phyloP scores from a whole-genome alignment of 2,329 filamentous ascomycete genomes.

The Colletotrichum sp. region DNA sequence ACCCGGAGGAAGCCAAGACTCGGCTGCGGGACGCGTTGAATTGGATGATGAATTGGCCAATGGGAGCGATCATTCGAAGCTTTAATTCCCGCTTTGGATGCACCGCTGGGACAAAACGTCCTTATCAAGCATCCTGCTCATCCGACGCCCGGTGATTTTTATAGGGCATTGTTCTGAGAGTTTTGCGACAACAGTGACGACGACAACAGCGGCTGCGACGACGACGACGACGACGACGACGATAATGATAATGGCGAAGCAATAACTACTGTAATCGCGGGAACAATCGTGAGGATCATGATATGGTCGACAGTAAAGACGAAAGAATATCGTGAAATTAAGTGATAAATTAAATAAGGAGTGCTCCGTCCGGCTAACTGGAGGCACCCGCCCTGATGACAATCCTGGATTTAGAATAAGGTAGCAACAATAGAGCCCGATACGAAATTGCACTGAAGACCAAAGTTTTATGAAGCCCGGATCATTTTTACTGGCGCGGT shows the following conservation, averaged over 20 bases:
- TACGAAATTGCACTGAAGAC: not conserved
- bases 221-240: no score
- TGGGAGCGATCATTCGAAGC: not conserved
- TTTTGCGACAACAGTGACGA: not conserved
- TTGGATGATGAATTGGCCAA: not conserved
- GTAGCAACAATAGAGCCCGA: not conserved
- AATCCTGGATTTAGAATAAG: not conserved
- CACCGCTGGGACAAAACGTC: not conserved
- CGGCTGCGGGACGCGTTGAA: not conserved
- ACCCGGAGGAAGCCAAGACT: not conserved
- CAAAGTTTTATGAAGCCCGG: not conserved
- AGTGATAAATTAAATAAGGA: not conserved
- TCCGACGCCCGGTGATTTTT: no score
- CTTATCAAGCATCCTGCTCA: not conserved
- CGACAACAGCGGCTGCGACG: not conserved
- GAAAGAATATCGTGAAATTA: not conserved
- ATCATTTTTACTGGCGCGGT: not conserved
- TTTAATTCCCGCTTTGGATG: slow-evolving; percentile 1
- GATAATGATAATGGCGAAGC: not conserved
- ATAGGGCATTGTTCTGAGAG: not conserved
- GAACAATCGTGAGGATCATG: not conserved
- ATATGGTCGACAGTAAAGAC: not conserved
- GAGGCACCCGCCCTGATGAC: not conserved
- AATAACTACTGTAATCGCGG: not conserved
- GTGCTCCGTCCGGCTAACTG: not conserved